A percentile compares a stretch with the other conserved stretches of the same genome.
These are phyloP conservation scores for Teratosphaeriaceae sp. DNA, from an alignment of 2,329 filamentous ascomycete genomes.

Conservation along the genomic window DNA sequence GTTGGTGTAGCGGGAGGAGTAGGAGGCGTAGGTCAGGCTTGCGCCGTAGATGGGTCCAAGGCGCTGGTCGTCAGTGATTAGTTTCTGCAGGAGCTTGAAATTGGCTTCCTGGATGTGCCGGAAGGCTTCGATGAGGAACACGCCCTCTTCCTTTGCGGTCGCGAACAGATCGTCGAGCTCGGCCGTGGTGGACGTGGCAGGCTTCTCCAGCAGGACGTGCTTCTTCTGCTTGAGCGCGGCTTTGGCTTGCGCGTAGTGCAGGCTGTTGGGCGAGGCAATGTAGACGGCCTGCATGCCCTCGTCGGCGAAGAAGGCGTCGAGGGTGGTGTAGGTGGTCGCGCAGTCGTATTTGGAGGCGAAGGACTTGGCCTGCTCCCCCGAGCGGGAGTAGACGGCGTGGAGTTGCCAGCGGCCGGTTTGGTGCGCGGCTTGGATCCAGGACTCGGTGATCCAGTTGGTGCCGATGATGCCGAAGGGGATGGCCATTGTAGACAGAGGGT, in stretches of 20 bases:
- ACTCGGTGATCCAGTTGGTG: conserved; percentile 45
- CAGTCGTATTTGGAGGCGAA: conserved; percentile 38
- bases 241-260: conserved; percentile 42
- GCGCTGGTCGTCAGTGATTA: conserved; percentile 29
- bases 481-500: conserved; percentile 4
- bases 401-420: conserved; percentile 40
- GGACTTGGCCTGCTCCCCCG: conserved; percentile 34
- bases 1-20: conserved; percentile 40
- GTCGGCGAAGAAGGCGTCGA: conserved; percentile 34
- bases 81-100: conserved; percentile 37
- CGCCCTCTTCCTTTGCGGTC: conserved; percentile 33
- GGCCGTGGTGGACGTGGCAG: conserved; percentile 36
- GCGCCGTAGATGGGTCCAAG: conserved; percentile 40
- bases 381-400: conserved; percentile 42
- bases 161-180: conserved; percentile 40
- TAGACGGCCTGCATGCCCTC: conserved; percentile 38
- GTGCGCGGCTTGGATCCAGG: conserved; percentile 39
- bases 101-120: conserved; percentile 46
- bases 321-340: conserved; percentile 33
- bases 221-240: conserved; percentile 37
- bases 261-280: conserved; percentile 44
- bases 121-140: conserved; percentile 44
- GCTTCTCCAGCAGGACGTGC: conserved; percentile 47
- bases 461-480: conserved; percentile 43
- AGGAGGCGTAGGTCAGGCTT: conserved; percentile 39